Evolutionary conservation across 257 asterid genomes (phyloP).

Genomic region (Paulownia fortunei): DNA sequence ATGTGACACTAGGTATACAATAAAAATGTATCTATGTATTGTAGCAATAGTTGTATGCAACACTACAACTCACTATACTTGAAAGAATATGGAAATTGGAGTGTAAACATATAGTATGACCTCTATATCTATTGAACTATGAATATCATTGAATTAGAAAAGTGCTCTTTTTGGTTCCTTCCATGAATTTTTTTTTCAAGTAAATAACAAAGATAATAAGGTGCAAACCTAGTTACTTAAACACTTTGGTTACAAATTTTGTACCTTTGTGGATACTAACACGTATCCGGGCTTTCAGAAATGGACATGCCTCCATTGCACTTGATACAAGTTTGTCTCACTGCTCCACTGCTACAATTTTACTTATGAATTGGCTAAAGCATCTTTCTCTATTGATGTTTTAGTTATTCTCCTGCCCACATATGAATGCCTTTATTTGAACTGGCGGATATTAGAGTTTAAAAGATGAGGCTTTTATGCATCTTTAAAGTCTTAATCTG

Average conservation of each 20-base stretch:
- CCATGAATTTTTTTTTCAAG: too few relatives aligned
- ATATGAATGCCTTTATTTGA: neutral
- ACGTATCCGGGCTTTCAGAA: neutral
- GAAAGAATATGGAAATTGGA: neutral
- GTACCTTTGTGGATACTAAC: neutral
- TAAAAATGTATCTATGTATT: neutral
- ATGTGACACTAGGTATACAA: neutral
- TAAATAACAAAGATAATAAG: neutral
- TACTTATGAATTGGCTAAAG: neutral
- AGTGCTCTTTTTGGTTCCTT: neutral
- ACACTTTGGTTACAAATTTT: neutral
- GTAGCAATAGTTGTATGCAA: neutral
- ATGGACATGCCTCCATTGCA: neutral
- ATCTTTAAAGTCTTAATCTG: neutral
- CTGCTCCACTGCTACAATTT: neutral
- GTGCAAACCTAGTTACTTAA: neutral
- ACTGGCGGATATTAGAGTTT: neutral
- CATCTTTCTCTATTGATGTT: neutral
- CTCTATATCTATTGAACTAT: neutral
- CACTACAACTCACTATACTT: neutral
- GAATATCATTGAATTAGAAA: neutral
- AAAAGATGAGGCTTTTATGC: neutral
- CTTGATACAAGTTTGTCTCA: neutral
- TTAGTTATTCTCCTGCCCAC: constrained; percentile 10
- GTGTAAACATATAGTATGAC: neutral